Evolutionary conservation across 2,329 filamentous ascomycete genomes (phyloP).

Genomic region (Geosmithia flava): DNA sequence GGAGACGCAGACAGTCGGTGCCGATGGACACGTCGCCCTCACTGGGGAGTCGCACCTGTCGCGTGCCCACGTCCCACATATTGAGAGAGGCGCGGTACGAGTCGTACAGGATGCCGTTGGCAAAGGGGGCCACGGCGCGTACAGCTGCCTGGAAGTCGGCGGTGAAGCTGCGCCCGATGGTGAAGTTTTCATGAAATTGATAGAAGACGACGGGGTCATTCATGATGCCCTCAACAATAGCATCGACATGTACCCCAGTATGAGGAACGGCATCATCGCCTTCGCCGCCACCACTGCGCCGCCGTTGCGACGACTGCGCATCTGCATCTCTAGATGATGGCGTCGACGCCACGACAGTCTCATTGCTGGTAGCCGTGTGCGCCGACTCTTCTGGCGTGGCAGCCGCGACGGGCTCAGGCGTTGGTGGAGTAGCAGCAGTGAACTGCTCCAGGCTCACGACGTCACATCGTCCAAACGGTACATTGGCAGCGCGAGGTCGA

Average conservation of each 20-base stretch:
- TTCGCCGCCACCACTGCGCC: no score
- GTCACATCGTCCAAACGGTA: conserved; percentile 1
- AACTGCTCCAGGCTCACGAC: neutral
- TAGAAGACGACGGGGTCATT: conserved; percentile 1
- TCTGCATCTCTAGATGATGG: neutral
- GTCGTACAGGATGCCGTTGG: conserved; percentile 1
- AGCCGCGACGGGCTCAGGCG: no score
- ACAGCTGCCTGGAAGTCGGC: neutral
- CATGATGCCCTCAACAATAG: neutral
- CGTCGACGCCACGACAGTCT: no score
- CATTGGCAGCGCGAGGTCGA: neutral
- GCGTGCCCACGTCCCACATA: neutral
- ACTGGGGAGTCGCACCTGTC: neutral
- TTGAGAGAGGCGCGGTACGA: neutral
- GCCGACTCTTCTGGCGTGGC: neutral
- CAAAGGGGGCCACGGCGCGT: neutral
- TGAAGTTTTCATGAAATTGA: conserved; percentile 1
- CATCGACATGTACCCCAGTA: neutral
- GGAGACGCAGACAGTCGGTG: neutral
- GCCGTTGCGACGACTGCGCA: neutral
- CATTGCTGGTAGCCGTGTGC: neutral
- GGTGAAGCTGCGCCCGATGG: conserved; percentile 1
- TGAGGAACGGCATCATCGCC: no score
- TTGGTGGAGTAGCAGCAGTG: no score
- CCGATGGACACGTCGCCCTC: neutral